These are phyloP conservation scores for Aspergillus hortae DNA, from an alignment of 2,329 filamentous ascomycete species.

Conservation along the genomic window DNA sequence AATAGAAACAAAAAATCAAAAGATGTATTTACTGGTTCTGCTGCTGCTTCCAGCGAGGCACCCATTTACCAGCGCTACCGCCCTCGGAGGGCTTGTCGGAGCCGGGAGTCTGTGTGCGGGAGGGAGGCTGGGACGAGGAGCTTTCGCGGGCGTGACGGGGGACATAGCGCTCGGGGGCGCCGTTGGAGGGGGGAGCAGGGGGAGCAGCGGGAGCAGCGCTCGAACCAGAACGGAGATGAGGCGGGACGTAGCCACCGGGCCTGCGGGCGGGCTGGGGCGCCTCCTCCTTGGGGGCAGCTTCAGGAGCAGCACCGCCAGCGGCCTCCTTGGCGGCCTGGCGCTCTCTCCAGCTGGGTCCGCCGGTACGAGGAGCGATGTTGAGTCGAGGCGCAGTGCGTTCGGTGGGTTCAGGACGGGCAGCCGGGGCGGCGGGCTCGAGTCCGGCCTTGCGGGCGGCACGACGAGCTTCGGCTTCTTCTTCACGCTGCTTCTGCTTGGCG, in stretches of 20 bases:
- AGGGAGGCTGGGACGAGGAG: constrained; percentile 21
- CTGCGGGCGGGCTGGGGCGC: constrained; percentile 25
- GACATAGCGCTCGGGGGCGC: constrained; percentile 30
- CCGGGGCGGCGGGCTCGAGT: constrained; percentile 24
- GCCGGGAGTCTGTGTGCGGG: constrained; percentile 18
- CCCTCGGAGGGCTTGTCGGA: constrained; percentile 26
- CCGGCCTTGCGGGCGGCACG: constrained; percentile 64
- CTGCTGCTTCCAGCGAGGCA: constrained; percentile 37
- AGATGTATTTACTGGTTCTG: constrained; percentile 25
- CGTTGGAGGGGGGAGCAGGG: constrained; percentile 27
- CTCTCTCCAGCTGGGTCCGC: constrained; percentile 56
- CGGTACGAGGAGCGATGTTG: constrained; percentile 49
- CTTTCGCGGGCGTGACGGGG: constrained; percentile 30
- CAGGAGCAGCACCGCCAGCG: constrained; percentile 19
- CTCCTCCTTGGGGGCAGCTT: constrained; percentile 21
- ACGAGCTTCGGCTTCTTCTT: constrained; percentile 82
- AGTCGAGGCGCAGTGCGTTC: constrained; percentile 54
- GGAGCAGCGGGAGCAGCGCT: constrained; percentile 25
- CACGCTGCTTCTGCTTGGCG: constrained; percentile 69
- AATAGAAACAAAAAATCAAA: background rate
- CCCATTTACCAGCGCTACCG: constrained; percentile 30
- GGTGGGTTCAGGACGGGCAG: constrained; percentile 46
- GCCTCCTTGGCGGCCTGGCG: constrained; percentile 52
- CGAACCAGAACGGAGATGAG: constrained; percentile 36
- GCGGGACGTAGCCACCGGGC: constrained; percentile 38